A percentile compares a stretch with the other conserved stretches of the same genome.
These are phyloP conservation scores for Ceratobasidium sp. DNA, from an alignment of 1,284 basidiomycete species.

Conservation along the genomic window DNA sequence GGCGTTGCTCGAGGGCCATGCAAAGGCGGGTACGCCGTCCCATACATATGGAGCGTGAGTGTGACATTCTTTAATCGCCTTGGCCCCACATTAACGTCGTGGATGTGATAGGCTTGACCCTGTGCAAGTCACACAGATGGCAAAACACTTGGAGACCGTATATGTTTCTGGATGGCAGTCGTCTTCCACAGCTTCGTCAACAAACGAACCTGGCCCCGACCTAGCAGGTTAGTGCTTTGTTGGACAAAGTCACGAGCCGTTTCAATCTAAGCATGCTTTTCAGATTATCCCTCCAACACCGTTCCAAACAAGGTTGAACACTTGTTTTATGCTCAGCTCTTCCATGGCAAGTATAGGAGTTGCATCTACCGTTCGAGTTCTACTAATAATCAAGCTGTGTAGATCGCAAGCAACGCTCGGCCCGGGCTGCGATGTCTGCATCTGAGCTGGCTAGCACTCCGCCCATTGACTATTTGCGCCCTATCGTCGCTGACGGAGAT, in stretches of 20 bases:
- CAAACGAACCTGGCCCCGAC: constrained; percentile 70
- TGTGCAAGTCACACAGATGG: constrained; percentile 84
- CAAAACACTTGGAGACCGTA: constrained; percentile 69
- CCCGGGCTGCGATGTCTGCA: constrained; percentile 69
- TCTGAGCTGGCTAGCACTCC: constrained; percentile 62
- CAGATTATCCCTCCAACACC: constrained; percentile 69
- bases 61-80: neutral
- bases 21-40: constrained; percentile 76
- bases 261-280: neutral
- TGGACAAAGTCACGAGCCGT: neutral
- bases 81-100: neutral
- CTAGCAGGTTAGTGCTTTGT: constrained; percentile 61
- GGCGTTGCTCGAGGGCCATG: constrained; percentile 72
- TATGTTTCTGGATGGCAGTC: constrained; percentile 72
- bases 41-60: constrained; percentile 98
- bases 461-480: constrained; percentile 63
- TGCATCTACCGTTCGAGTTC: neutral
- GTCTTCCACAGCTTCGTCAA: constrained; percentile 71
- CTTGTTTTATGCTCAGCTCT: constrained; percentile 69
- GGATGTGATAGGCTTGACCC: constrained; percentile 80
- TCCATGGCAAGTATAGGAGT: constrained; percentile 61
- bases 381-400: neutral
- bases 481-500: constrained; percentile 64
- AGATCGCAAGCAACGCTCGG: constrained; percentile 59
- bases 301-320: constrained; percentile 72